phyloP scores from a whole-genome alignment of 1,284 basidiomycete species.

The Cryptococcus deneoformans region DNA sequence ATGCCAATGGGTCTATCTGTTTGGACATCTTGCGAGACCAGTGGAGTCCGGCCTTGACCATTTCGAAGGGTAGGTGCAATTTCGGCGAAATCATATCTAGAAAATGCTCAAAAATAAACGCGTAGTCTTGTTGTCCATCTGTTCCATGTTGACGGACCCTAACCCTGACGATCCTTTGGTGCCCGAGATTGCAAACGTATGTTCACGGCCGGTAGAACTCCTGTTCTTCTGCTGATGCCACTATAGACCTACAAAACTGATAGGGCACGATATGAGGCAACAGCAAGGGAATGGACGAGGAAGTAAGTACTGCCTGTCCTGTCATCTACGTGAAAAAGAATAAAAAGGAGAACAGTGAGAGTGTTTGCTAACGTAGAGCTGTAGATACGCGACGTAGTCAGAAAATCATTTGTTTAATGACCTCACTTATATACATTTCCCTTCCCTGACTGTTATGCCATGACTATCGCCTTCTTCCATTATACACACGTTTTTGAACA shows the following conservation, averaged over 20 bases:
- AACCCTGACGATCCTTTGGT: slow-evolving; percentile 89
- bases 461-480: slow-evolving; percentile 7
- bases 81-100: not conserved
- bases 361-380: not conserved
- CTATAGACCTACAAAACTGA: slow-evolving; percentile 90
- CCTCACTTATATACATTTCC: slow-evolving; percentile 11
- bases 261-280: slow-evolving; percentile 87
- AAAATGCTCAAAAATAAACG: not conserved
- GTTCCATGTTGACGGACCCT: slow-evolving; percentile 95
- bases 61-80: slow-evolving; percentile 79
- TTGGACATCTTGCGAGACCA: slow-evolving; percentile 96
- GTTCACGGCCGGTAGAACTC: slow-evolving; percentile 7
- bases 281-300: slow-evolving; percentile 95
- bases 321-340: no score
- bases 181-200: slow-evolving; percentile 57
- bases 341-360: not conserved
- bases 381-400: slow-evolving; percentile 17
- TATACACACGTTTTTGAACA: not conserved
- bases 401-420: slow-evolving; percentile 9
- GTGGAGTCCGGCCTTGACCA: slow-evolving; percentile 97
- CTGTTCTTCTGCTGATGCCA: not conserved
- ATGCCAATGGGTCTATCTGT: slow-evolving; percentile 88
- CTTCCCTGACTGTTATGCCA: slow-evolving; percentile 15
- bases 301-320: slow-evolving; percentile 59
- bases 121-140: slow-evolving; percentile 86